Percentiles rank a stretch among this genome's conserved stretches.
Evolutionary conservation across 2,329 filamentous ascomycete species (phyloP).

Genomic region (Colletotrichum sp.): DNA sequence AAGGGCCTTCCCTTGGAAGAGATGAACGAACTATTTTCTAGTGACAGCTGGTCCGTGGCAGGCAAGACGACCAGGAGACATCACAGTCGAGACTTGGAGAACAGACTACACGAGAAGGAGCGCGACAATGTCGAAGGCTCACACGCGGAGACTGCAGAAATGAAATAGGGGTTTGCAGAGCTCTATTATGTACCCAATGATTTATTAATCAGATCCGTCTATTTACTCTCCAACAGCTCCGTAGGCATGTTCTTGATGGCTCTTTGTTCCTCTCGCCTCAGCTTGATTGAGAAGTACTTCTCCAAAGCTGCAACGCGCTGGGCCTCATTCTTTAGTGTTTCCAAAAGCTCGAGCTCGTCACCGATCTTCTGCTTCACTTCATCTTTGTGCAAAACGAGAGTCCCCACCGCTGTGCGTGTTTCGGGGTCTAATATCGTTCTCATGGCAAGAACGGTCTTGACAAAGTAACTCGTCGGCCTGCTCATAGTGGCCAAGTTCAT

Average conservation of each 20-base stretch:
- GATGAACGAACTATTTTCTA: slow-evolving; percentile 69
- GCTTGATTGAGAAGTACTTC: slow-evolving; percentile 52
- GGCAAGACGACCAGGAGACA: neutral
- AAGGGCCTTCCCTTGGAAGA: slow-evolving; percentile 67
- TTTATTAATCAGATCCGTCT: neutral
- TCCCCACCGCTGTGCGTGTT: slow-evolving; percentile 31
- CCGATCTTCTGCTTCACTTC: slow-evolving; percentile 47
- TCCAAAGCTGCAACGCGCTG: slow-evolving; percentile 52
- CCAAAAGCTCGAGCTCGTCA: slow-evolving; percentile 43
- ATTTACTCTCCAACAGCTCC: slow-evolving; percentile 2
- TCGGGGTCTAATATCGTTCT: slow-evolving; percentile 28
- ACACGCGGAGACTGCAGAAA: neutral
- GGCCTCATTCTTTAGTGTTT: slow-evolving; percentile 47
- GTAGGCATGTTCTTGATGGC: slow-evolving; percentile 48
- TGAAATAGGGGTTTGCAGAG: neutral
- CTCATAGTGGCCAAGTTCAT: slow-evolving; percentile 47
- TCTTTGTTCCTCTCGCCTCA: slow-evolving; percentile 48
- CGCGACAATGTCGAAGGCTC: neutral
- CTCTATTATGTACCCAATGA: neutral
- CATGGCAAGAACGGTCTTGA: slow-evolving; percentile 39
- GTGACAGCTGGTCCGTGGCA: slow-evolving; percentile 66
- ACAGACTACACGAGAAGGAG: neutral
- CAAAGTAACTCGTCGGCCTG: slow-evolving; percentile 39
- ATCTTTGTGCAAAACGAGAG: slow-evolving; percentile 46
- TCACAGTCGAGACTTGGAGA: neutral